A percentile compares a stretch with the other conserved stretches of the same genome.
Evolutionary conservation across 2,329 filamentous ascomycete species (phyloP).

Genomic region (Cytospora mali): DNA sequence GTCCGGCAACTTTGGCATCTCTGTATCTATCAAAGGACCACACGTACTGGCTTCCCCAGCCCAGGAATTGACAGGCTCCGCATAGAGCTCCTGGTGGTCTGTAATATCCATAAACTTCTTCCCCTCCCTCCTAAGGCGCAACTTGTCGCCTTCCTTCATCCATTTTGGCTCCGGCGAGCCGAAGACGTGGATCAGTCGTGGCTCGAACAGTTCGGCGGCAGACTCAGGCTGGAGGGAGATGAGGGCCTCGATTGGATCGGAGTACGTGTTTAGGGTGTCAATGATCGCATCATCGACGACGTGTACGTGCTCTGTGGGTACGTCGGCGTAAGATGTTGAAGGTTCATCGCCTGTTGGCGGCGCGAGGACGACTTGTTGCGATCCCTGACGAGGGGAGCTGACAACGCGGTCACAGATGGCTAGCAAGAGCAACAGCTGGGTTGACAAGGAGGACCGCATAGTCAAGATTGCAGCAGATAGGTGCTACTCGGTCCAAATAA

Average conservation of each 20-base stretch:
- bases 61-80: constrained; percentile 26
- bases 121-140: constrained; percentile 65
- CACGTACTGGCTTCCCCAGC: constrained; percentile 38
- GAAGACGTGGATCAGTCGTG: constrained; percentile 64
- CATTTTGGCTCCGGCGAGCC: constrained; percentile 64
- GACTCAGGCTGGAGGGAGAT: constrained; percentile 23
- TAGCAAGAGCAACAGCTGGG: constrained; percentile 15
- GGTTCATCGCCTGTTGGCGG: background rate
- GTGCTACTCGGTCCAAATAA: background rate
- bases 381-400: constrained; percentile 11
- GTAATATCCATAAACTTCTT: constrained; percentile 76
- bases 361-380: constrained; percentile 21
- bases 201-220: constrained; percentile 38
- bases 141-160: constrained; percentile 75
- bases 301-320: background rate
- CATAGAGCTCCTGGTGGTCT: constrained; percentile 55
- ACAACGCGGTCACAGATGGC: constrained; percentile 14
- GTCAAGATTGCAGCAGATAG: background rate
- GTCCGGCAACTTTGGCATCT: too few relatives aligned
- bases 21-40: too few relatives aligned
- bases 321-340: background rate
- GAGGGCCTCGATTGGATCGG: constrained; percentile 23
- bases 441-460: constrained; percentile 15
- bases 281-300: constrained; percentile 21
- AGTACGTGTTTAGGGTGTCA: constrained; percentile 12